These are phyloP conservation scores for Tritrichomonas foetus DNA, from an alignment of 208 protist species.

Conservation along the genomic window DNA sequence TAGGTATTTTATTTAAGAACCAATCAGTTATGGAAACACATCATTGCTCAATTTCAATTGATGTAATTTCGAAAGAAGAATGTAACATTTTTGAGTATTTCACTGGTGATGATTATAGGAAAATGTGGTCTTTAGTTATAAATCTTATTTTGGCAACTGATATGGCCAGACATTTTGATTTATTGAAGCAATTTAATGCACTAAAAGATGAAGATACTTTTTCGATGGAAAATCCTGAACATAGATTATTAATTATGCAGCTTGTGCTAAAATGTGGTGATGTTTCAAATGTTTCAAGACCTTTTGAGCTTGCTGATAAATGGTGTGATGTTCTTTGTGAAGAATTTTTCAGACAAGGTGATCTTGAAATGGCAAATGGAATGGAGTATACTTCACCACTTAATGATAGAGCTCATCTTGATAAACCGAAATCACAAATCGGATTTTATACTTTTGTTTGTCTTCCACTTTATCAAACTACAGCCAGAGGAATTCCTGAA, in stretches of 20 bases:
- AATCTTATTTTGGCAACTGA: conserved; percentile 59
- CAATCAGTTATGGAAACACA: conserved; percentile 68
- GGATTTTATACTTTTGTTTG: background rate
- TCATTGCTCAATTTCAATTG: conserved; percentile 54
- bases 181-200: background rate
- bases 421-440: background rate
- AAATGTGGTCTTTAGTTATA: conserved; percentile 52
- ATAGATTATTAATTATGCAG: background rate
- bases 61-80: conserved; percentile 40
- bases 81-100: conserved; percentile 51
- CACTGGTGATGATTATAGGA: conserved; percentile 40
- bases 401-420: background rate
- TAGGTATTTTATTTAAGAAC: no score
- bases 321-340: no score
- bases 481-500: background rate
- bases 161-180: conserved; percentile 57
- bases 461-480: background rate
- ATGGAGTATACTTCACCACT: background rate
- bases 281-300: background rate
- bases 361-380: background rate
- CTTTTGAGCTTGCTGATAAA: background rate
- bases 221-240: background rate
- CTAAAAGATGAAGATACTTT: background rate
- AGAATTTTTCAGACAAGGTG: no score
- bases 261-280: background rate